Evolutionary conservation across 352 stramenopile species (phyloP).

Genomic region (Pythium utonaiense): DNA sequence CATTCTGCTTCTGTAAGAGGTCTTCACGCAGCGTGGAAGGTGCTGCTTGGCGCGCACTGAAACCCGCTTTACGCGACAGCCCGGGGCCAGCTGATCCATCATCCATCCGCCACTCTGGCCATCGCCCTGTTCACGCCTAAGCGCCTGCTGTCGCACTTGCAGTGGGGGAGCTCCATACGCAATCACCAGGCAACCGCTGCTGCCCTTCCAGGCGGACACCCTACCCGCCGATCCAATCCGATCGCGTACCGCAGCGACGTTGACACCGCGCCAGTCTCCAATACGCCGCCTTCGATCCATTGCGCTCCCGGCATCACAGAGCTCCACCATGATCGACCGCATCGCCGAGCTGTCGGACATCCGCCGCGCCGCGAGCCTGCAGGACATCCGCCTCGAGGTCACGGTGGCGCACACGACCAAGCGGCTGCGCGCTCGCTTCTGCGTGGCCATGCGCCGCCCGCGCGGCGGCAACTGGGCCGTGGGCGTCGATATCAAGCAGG

Average conservation of each 20-base stretch:
- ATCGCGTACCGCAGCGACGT: background rate
- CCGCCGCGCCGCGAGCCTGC: constrained; percentile 46
- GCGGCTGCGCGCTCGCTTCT: constrained; percentile 46
- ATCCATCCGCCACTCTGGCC: background rate
- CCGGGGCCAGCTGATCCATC: background rate
- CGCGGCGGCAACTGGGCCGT: constrained; percentile 29
- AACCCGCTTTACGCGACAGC: background rate
- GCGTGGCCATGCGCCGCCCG: constrained; percentile 39
- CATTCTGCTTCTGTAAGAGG: no score
- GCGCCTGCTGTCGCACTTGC: background rate
- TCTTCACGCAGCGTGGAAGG: background rate
- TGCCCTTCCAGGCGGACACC: background rate
- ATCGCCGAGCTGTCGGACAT: constrained; percentile 50
- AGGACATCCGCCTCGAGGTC: constrained; percentile 45
- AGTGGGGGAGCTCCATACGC: no score
- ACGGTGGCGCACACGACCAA: constrained; percentile 44
- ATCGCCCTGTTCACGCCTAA: no score
- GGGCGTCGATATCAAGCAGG: constrained; percentile 33
- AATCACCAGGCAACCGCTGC: background rate
- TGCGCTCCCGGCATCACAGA: no score
- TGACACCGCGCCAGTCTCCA: background rate
- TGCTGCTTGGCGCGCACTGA: no score
- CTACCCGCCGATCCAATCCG: background rate
- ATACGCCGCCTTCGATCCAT: background rate
- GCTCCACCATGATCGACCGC: constrained; percentile 16